These are phyloP conservation scores for Suillus tomentosus DNA, from an alignment of 768 basidiomycete genomes.

Conservation along the genomic window DNA sequence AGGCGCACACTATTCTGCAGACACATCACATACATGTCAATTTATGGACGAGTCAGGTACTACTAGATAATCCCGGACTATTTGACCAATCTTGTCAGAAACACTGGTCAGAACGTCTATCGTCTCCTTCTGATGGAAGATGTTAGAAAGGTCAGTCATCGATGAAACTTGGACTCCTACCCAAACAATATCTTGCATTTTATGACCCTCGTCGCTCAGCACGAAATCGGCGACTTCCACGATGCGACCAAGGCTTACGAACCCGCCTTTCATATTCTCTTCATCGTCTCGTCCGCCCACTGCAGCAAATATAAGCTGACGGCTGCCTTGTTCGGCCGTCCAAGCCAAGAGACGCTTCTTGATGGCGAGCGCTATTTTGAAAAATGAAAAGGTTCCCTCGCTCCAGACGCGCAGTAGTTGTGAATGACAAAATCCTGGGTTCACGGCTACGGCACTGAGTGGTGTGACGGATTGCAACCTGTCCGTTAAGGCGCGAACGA, in stretches of 20 bases:
- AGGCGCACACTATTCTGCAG: too few species aligned
- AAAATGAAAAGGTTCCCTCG: background rate
- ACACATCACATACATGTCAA: too few species aligned
- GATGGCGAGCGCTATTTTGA: background rate
- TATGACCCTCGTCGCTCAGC: too few species aligned
- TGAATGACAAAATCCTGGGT: constrained; percentile 36
- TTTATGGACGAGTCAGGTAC: background rate
- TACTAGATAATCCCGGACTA: background rate
- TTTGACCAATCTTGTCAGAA: constrained; percentile 15
- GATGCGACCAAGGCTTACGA: too few species aligned
- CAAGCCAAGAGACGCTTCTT: constrained; percentile 17
- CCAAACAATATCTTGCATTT: constrained; percentile 35
- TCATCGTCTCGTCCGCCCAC: too few species aligned
- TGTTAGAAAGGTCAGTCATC: too few species aligned
- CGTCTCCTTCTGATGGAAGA: constrained; percentile 19
- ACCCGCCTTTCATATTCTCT: too few species aligned
- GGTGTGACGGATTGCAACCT: constrained; percentile 18
- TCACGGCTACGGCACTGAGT: constrained; percentile 11
- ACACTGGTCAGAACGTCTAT: constrained; percentile 21
- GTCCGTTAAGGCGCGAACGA: constrained; percentile 31
- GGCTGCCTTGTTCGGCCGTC: constrained; percentile 26
- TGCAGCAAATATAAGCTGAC: too few species aligned
- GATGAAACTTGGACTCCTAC: constrained; percentile 23
- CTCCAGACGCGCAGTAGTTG: constrained; percentile 18
- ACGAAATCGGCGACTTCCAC: too few species aligned